phyloP scores from a whole-genome alignment of 2,329 filamentous ascomycete species.

The Rhytidhysteron rufulum region DNA sequence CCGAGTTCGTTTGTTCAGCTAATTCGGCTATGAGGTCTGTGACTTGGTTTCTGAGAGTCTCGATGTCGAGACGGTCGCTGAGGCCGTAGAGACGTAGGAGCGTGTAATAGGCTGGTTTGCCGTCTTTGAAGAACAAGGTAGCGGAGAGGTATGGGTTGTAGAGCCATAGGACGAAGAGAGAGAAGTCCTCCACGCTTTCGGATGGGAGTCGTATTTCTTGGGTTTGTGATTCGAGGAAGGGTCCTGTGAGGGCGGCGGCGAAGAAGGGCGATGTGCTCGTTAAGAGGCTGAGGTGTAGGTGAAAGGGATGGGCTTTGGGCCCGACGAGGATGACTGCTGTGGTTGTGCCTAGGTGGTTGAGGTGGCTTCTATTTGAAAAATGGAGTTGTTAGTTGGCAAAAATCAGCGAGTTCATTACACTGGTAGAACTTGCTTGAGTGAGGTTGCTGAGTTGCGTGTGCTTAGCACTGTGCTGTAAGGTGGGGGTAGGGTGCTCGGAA shows the following conservation, averaged over 20 bases:
- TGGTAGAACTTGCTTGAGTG: too few species aligned
- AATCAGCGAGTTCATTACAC: too few species aligned
- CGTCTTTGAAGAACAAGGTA: constrained; percentile 40
- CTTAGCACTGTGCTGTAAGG: constrained; percentile 25
- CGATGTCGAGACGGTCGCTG: constrained; percentile 45
- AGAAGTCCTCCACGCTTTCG: constrained; percentile 43
- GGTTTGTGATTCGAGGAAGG: constrained; percentile 43
- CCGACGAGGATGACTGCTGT: constrained; percentile 38
- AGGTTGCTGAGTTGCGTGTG: constrained; percentile 3
- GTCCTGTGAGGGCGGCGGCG: constrained; percentile 45
- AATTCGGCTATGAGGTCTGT: constrained; percentile 42
- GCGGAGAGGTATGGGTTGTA: constrained; percentile 41
- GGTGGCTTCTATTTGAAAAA: too few species aligned
- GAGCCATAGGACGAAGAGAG: constrained; percentile 50
- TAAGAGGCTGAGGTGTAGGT: constrained; percentile 48
- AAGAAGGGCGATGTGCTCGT: constrained; percentile 48
- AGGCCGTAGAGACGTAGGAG: constrained; percentile 46
- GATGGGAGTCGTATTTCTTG: constrained; percentile 43
- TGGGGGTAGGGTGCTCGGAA: constrained; percentile 23
- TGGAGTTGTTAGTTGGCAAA: too few species aligned
- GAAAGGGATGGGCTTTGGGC: constrained; percentile 36
- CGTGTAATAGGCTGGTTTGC: constrained; percentile 48
- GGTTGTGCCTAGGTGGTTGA: too few species aligned
- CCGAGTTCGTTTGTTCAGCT: constrained; percentile 46
- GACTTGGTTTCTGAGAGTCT: constrained; percentile 43